Base-by-base conservation (phyloP, 2,329 filamentous ascomycete genomes). In the Trichoderma gracile region DNA sequence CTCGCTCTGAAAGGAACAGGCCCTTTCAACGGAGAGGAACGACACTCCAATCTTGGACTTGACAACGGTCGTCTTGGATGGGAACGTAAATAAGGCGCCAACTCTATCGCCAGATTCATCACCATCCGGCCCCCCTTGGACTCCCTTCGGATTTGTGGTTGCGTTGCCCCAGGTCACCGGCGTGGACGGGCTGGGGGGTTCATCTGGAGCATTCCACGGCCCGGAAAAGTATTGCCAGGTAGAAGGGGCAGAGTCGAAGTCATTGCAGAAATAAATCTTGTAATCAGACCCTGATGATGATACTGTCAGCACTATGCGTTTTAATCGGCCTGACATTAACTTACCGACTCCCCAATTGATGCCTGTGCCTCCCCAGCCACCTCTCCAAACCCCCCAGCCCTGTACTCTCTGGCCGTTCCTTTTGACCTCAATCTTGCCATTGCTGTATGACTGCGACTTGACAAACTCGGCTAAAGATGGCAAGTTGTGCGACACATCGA, bases 131-230 rank as follows among this genome's bases (percentile, higher is more conserved):
- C 77, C 72, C 0, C 83, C 86, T 1, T 83, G 77, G 69, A 84
- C 84, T 1, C 79, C 83, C 14, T 84, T 80, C 0, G 80, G 81
- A 3, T 86, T 81, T 1, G 79, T 80, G 27, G 82, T 84, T 7
- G 73, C 75, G 21, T 0, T 84, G 71, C 50, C 69, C 69, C 15
- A 71, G 69, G 49, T 73, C 65, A 64, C 86, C 83, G 2, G 79
- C 78, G 69, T 84, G 81, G 1, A 81, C 74, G 1, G 55, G 19
- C 43, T 64, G 6, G 62, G 62, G 4, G 62, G 62, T 1, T 60
- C 33, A 17, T 64, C 62, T 21, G 62, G 55, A n/a, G 62, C 53
- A 30, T 64, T 64, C 62, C 62, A 64, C 2, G 62, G 46, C 10
- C 76, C 75, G 2, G 72, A 76, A 65, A 82, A 81, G 1, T 78